Conservation (phyloP, 2,329 filamentous ascomycete species). For the Dactylellina leptospora region DNA sequence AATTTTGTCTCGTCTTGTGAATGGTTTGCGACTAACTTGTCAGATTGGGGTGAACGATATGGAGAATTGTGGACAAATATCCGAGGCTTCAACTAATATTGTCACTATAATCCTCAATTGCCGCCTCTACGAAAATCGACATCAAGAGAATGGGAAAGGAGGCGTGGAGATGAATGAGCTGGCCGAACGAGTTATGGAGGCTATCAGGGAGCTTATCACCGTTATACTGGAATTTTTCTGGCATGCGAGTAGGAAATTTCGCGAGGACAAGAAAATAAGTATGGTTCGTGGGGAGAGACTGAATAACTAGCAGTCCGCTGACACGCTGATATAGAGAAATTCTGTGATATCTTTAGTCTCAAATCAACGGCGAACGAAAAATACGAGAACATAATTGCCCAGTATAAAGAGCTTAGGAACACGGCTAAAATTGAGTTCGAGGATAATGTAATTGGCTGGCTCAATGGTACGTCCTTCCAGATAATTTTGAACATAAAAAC, state of each 20-base stretch:
- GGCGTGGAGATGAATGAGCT: not conserved
- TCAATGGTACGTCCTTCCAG: constrained; percentile 2
- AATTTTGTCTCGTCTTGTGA: not conserved
- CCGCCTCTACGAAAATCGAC: constrained; percentile 32
- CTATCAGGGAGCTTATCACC: constrained; percentile 30
- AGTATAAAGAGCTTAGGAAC: constrained; percentile 26
- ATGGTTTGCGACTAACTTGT: not conserved
- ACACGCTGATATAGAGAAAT: not conserved
- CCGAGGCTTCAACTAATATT: constrained; percentile 34
- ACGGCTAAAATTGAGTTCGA: constrained; percentile 27
- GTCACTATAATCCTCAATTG: constrained; percentile 40
- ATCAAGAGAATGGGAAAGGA: not conserved
- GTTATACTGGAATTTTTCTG: constrained; percentile 42
- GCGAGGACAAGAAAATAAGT: constrained; percentile 46
- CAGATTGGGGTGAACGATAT: constrained; percentile 30
- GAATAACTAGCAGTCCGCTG: no score
- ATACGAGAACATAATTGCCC: constrained; percentile 16
- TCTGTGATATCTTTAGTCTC: constrained; percentile 14
- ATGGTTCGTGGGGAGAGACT: no score
- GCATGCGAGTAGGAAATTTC: constrained; percentile 33
- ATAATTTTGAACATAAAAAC: not conserved
- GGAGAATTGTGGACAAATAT: constrained; percentile 40
- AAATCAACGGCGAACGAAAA: constrained; percentile 21
- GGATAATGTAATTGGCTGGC: constrained; percentile 24
- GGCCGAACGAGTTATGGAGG: constrained; percentile 27